A percentile compares a stretch with the other conserved stretches of the same genome.
These are phyloP conservation scores for Daldinia bambusicola DNA, from an alignment of 495 filamentous ascomycete genomes.

Conservation along the genomic window DNA sequence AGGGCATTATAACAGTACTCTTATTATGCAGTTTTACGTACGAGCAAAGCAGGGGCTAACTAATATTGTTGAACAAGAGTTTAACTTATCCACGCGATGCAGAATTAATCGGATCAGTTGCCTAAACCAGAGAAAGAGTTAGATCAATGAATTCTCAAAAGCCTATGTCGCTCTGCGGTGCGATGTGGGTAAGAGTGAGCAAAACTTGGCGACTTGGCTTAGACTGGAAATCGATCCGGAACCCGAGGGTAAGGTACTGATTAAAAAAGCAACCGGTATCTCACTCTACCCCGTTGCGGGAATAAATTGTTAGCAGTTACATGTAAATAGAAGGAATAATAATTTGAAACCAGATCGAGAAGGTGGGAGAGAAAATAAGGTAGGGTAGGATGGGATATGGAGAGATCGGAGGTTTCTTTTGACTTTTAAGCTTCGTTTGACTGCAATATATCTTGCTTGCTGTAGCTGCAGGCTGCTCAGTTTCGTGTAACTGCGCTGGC, in stretches of 20 bases:
- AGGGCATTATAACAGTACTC: conserved; percentile 23
- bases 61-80: conserved; percentile 23
- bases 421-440: conserved; percentile 46
- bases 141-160: conserved; percentile 2
- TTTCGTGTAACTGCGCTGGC: conserved; percentile 37
- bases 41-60: conserved; percentile 22
- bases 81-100: conserved; percentile 32
- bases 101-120: conserved; percentile 35
- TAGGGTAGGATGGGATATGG: conserved; percentile 30
- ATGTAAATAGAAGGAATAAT: conserved; percentile 1
- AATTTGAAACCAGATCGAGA: conserved; percentile 26
- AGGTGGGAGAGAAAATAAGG: conserved; percentile 31
- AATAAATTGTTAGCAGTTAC: conserved; percentile 22
- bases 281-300: conserved; percentile 31
- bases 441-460: conserved; percentile 47
- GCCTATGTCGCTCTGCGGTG: conserved; percentile 15
- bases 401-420: conserved; percentile 46
- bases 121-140: conserved; percentile 33
- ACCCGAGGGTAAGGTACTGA: conserved; percentile 45
- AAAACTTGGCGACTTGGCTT: conserved; percentile 36
- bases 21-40: conserved; percentile 9
- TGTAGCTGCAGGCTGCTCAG: conserved; percentile 41
- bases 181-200: conserved; percentile 4
- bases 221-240: conserved; percentile 34
- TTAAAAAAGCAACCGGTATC: conserved; percentile 34